phyloP scores from a whole-genome alignment of 2,329 filamentous ascomycete genomes.

The Didymella segeticola region DNA sequence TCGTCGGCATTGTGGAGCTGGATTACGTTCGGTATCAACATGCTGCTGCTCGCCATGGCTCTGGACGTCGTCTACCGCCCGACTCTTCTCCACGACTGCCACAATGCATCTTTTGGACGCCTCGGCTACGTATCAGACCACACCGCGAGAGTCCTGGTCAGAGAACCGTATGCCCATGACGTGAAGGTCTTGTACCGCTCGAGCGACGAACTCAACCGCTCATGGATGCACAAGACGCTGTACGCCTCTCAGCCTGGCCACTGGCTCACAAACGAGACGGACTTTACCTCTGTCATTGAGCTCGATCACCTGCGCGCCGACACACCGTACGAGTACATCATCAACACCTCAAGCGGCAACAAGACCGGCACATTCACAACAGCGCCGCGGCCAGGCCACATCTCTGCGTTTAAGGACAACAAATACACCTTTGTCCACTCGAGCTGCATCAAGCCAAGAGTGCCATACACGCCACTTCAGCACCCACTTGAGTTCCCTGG shows the following conservation, averaged over 20 bases:
- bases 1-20: conserved; percentile 70
- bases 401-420: conserved; percentile 64
- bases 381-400: conserved; percentile 72
- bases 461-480: conserved; percentile 85
- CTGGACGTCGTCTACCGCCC: conserved; percentile 81
- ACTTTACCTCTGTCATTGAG: conserved; percentile 77
- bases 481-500: conserved; percentile 85
- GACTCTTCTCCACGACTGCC: conserved; percentile 70
- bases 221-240: conserved; percentile 44
- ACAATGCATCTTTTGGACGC: conserved; percentile 83
- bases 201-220: conserved; percentile 32
- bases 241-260: conserved; percentile 39
- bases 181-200: conserved; percentile 57
- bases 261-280: conserved; percentile 75
- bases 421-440: conserved; percentile 91
- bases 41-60: conserved; percentile 70
- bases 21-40: conserved; percentile 75
- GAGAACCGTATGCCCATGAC: conserved; percentile 78
- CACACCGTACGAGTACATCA: conserved; percentile 79
- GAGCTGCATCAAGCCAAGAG: conserved; percentile 89
- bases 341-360: conserved; percentile 73
- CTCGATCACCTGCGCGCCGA: conserved; percentile 73
- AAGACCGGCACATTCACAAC: conserved; percentile 82
- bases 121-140: conserved; percentile 84
- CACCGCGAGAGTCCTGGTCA: conserved; percentile 80